phyloP scores from a whole-genome alignment of 495 filamentous ascomycete genomes.

The Astrothelium subdiscretum region DNA sequence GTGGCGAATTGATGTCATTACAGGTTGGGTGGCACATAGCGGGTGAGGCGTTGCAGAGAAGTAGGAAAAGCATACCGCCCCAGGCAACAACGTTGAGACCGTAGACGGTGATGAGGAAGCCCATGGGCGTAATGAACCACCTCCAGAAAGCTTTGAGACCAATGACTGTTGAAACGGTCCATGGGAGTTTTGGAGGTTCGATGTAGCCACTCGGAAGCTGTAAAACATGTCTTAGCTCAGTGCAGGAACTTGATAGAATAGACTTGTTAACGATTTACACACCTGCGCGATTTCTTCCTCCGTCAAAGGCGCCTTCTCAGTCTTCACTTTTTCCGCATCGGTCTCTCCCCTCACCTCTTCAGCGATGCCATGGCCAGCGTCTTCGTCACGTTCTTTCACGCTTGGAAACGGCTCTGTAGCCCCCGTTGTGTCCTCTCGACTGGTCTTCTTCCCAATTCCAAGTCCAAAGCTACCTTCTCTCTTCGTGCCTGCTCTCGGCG shows the following conservation, averaged over 20 bases:
- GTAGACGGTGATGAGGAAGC: conserved; percentile 67
- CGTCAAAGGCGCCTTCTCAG: conserved; percentile 9
- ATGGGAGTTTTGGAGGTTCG: conserved; percentile 55
- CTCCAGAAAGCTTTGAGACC: conserved; percentile 41
- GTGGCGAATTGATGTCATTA: conserved; percentile 59
- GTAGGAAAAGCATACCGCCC: conserved; percentile 83
- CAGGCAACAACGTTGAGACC: conserved; percentile 72
- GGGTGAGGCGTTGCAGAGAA: conserved; percentile 62
- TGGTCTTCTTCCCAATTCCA: not conserved
- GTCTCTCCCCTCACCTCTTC: not conserved
- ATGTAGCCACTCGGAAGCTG: conserved; percentile 42
- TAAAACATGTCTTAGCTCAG: not conserved
- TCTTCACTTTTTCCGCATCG: not conserved
- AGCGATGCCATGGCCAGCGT: not conserved
- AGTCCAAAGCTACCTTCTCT: not conserved
- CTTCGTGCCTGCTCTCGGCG: not conserved
- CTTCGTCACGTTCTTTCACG: conserved; percentile 16
- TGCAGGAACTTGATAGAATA: conserved; percentile 8
- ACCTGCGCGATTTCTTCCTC: conserved; percentile 8
- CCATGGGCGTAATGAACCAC: conserved; percentile 55
- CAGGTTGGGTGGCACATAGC: conserved; percentile 67
- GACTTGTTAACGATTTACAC: conserved; percentile 9
- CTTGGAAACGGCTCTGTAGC: conserved; percentile 16
- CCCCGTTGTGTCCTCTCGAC: not conserved
- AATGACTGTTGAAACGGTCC: conserved; percentile 41